Evolutionary conservation across 306 rosid genomes (phyloP).

Genomic region (Rosa lucieae): DNA sequence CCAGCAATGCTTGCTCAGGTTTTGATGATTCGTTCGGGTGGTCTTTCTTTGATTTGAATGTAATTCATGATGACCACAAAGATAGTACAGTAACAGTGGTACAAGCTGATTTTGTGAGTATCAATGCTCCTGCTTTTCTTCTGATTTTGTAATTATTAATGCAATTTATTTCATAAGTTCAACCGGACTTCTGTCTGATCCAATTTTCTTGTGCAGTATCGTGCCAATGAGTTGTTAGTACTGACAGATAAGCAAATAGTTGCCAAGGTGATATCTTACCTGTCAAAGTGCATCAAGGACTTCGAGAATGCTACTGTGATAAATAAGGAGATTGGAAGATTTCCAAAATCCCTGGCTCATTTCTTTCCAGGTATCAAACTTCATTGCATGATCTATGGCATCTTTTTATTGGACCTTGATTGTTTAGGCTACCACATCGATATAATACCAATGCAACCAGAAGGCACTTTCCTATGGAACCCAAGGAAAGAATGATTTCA

Average conservation of each 20-base stretch:
- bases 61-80: conserved; percentile 50
- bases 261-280: conserved; percentile 41
- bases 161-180: background rate
- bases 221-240: conserved; percentile 51
- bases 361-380: conserved; percentile 51
- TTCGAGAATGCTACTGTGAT: conserved; percentile 35
- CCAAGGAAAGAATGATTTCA: background rate
- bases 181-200: background rate
- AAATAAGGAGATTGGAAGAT: conserved; percentile 45
- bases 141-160: background rate
- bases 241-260: conserved; percentile 43
- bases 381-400: background rate
- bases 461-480: background rate
- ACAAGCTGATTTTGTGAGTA: conserved; percentile 62
- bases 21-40: conserved; percentile 46
- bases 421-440: background rate
- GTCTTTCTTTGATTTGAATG: conserved; percentile 56
- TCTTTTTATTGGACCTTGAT: background rate
- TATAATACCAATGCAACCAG: background rate
- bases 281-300: conserved; percentile 47
- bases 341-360: conserved; percentile 46
- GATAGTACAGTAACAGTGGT: conserved; percentile 41
- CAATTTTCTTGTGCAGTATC: conserved; percentile 34
- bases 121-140: background rate
- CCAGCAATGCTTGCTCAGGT: conserved; percentile 50